Percentiles rank a stretch among this genome's conserved stretches.
Conservation (phyloP, 2,329 filamentous ascomycete species). For the Myrmaecium sp. region DNA sequence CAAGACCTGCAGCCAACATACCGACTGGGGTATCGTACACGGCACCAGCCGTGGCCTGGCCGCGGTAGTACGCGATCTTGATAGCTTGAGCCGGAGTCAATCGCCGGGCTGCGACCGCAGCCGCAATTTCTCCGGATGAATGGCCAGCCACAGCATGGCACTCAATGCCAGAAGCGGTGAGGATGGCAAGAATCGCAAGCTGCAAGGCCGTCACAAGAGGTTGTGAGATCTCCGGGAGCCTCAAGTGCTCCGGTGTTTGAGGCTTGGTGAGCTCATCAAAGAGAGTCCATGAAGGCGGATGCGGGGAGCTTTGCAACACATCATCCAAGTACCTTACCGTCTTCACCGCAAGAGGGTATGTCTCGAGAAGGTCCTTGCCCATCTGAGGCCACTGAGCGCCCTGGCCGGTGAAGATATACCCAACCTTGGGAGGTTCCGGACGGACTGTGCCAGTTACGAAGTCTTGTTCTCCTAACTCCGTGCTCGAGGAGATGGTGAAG, state of each 20-base stretch:
- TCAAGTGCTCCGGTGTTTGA: slow-evolving; percentile 3
- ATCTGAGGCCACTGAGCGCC: slow-evolving; percentile 21
- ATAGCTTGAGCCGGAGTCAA: slow-evolving; percentile 5
- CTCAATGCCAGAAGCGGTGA: slow-evolving; percentile 3
- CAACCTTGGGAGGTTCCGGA: slow-evolving; percentile 7
- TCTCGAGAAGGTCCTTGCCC: slow-evolving; percentile 9
- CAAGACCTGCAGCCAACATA: slow-evolving; percentile 12
- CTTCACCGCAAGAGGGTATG: neutral
- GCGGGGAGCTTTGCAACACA: slow-evolving; percentile 8
- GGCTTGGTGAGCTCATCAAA: slow-evolving; percentile 5
- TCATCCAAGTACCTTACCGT: slow-evolving; percentile 3
- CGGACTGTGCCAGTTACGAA: slow-evolving; percentile 2
- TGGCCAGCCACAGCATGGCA: slow-evolving; percentile 3
- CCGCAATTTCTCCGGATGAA: slow-evolving; percentile 6
- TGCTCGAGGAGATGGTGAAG: neutral
- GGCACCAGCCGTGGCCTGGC: slow-evolving; percentile 1
- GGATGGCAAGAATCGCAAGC: slow-evolving; percentile 3
- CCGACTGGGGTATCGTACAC: slow-evolving; percentile 1
- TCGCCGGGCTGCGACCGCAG: slow-evolving; percentile 5
- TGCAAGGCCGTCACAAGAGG: slow-evolving; percentile 6
- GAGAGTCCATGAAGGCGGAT: slow-evolving; percentile 5
- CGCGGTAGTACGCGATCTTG: slow-evolving; percentile 6
- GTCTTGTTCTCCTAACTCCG: slow-evolving; percentile 1
- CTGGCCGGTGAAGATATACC: slow-evolving; percentile 23
- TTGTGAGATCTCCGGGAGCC: slow-evolving; percentile 5